Evolutionary conservation across 2,329 filamentous ascomycete species (phyloP), one percentile per base, ranked within the genome.

Genomic region (Triangularia verruculosa): DNA sequence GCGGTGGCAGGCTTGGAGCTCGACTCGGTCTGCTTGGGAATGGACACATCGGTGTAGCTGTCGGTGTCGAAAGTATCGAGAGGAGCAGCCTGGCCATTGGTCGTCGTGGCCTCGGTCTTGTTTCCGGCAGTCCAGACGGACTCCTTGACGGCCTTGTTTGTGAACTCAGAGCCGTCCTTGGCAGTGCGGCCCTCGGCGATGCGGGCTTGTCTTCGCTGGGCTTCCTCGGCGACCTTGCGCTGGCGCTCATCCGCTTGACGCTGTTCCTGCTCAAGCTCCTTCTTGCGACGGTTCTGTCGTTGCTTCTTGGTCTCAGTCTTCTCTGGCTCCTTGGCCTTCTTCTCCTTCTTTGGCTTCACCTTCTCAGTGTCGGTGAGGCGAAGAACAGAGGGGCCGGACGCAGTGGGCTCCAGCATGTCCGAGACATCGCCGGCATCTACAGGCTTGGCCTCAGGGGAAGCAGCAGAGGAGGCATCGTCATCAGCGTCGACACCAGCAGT

Each of bases 231-330:
- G 39, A 80, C 80, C 79, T 92, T 91, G 73, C 93, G 89, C 72
- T 91, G 83, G 73, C 88, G 86, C 79, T 97, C 93, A 0, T 89
- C 86, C 70, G 91, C 89, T 73, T 93, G 89, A 28, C 90, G 87
- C 63, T 86, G 83, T 28, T 83, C 81, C 82, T 92, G 95, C 72
- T 88, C 87, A 63, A 87, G 89, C 78, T 97, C 93, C 39, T 86
- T 88, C 86, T 97, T 97, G 80, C 90, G 87, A 70, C 89, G 86
- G 80, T 97, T 95, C 81, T 97, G 93, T 65, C 93, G 89, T 80
- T 96, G 92, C 83, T 97, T 97, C 89, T 97, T 97, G 20, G 89
- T 90, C 82, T 97, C 91, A 17, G 84, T 85, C 57, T 85, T 83
- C 75, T 91, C 87, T 68, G 85, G 82, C 22, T 61, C 78, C 71